phyloP scores from a whole-genome alignment of 192 early-diverging fungal species.

The Gryganskiella cystojenkinii region DNA sequence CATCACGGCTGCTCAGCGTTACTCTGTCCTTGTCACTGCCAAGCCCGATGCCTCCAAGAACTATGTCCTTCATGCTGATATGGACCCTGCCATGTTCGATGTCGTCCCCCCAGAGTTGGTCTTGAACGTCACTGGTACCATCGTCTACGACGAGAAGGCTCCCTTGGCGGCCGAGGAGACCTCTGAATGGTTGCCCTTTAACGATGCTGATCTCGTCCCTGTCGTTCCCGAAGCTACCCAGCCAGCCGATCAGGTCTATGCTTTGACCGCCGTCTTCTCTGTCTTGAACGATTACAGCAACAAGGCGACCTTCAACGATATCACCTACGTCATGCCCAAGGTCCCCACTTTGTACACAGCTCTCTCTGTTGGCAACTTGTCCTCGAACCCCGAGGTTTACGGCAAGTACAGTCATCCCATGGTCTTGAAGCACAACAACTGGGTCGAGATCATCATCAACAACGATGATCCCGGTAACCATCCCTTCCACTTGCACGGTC shows the following conservation, averaged over 20 bases:
- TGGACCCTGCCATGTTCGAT: conserved; percentile 85
- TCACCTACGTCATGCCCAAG: conserved; percentile 70
- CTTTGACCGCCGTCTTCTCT: conserved; percentile 70
- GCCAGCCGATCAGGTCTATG: conserved; percentile 58
- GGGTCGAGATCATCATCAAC: conserved; percentile 76
- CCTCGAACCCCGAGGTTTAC: conserved; percentile 64
- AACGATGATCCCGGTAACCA: conserved; percentile 83
- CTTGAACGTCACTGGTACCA: conserved; percentile 68
- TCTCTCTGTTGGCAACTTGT: conserved; percentile 63
- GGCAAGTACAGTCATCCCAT: conserved; percentile 71
- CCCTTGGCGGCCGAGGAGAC: conserved; percentile 23
- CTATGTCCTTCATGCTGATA: conserved; percentile 78
- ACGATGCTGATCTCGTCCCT: conserved; percentile 67
- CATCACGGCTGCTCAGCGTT: conserved; percentile 80
- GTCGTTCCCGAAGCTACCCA: conserved; percentile 53
- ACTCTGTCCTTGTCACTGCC: conserved; percentile 83
- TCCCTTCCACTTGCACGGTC: conserved; percentile 88
- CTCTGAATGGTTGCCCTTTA: conserved; percentile 60
- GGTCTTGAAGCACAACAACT: conserved; percentile 71
- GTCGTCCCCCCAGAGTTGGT: conserved; percentile 63
- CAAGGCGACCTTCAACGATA: conserved; percentile 85
- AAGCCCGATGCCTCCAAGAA: conserved; percentile 68
- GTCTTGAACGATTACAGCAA: conserved; percentile 79
- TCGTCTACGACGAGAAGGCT: conserved; percentile 60
- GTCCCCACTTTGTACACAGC: conserved; percentile 76